These are phyloP conservation scores for Hyaloscypha hepaticicola DNA, from an alignment of 495 filamentous ascomycete genomes.

Conservation along the genomic window DNA sequence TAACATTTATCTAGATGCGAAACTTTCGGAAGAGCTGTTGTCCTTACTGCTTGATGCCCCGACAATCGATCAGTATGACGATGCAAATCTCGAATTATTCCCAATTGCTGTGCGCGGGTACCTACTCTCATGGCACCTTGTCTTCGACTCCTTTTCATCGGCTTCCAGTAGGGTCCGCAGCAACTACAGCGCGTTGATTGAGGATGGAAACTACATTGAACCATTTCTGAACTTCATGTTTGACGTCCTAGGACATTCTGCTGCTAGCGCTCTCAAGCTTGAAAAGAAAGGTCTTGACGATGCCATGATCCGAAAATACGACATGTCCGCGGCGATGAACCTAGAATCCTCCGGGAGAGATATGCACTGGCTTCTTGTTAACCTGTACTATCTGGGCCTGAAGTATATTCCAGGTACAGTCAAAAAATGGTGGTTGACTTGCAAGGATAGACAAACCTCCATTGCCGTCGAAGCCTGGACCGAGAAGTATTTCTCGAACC, in stretches of 20 bases:
- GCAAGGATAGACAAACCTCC: slow-evolving; percentile 70
- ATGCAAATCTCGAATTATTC: slow-evolving; percentile 50
- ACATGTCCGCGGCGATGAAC: slow-evolving; percentile 47
- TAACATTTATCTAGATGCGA: slow-evolving; percentile 42
- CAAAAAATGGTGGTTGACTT: slow-evolving; percentile 84
- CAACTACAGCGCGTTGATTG: slow-evolving; percentile 74
- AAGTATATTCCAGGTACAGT: slow-evolving; percentile 72
- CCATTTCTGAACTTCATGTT: slow-evolving; percentile 76
- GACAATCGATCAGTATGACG: slow-evolving; percentile 43
- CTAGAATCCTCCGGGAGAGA: slow-evolving; percentile 62
- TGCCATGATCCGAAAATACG: slow-evolving; percentile 68
- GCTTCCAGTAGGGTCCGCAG: slow-evolving; percentile 77
- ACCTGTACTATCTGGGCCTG: slow-evolving; percentile 81
- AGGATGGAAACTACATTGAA: slow-evolving; percentile 65
- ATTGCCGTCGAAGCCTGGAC: slow-evolving; percentile 78
- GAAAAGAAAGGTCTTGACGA: slow-evolving; percentile 45
- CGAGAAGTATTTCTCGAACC: slow-evolving; percentile 78
- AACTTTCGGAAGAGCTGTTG: slow-evolving; percentile 66
- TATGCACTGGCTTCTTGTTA: slow-evolving; percentile 77
- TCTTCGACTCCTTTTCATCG: slow-evolving; percentile 82
- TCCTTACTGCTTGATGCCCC: slow-evolving; percentile 61
- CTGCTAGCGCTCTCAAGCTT: slow-evolving; percentile 61
- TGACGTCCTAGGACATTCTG: slow-evolving; percentile 73
- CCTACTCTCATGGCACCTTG: slow-evolving; percentile 85
- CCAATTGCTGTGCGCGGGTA: slow-evolving; percentile 64